phyloP scores from a whole-genome alignment of 2,329 filamentous ascomycete species.

The Fusarium albidum region DNA sequence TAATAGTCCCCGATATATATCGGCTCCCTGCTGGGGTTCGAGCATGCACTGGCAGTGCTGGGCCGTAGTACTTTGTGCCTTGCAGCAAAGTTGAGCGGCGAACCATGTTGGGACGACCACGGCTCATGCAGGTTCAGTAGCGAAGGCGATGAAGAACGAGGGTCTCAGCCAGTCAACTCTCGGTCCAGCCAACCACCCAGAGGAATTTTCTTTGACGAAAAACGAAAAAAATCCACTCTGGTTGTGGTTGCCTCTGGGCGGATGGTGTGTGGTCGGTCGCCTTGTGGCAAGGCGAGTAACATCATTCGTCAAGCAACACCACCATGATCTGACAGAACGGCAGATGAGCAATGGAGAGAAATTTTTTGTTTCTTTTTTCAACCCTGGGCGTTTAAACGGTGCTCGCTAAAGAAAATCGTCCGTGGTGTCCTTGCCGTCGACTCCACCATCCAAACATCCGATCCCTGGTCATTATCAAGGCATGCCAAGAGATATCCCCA shows the following conservation, averaged over 20 bases:
- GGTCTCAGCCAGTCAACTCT: background rate
- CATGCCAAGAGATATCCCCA: slow-evolving; percentile 43
- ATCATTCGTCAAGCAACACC: slow-evolving; percentile 29
- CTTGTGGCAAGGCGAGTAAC: slow-evolving; percentile 19
- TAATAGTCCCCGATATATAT: slow-evolving; percentile 9
- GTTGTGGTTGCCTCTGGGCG: background rate
- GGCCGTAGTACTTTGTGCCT: slow-evolving; percentile 23
- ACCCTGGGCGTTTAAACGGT: slow-evolving; percentile 10
- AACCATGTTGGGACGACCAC: slow-evolving; percentile 2
- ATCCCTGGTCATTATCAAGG: slow-evolving; percentile 26
- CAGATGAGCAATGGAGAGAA: slow-evolving; percentile 21
- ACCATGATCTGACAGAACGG: slow-evolving; percentile 37
- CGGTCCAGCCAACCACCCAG: slow-evolving; percentile 24
- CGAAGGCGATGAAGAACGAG: slow-evolving; percentile 2
- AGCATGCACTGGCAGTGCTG: background rate
- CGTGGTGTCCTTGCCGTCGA: slow-evolving; percentile 23
- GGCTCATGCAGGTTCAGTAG: slow-evolving; percentile 34
- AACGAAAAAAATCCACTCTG: slow-evolving; percentile 10
- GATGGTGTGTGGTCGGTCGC: slow-evolving; percentile 29
- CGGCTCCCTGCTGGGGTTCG: slow-evolving; percentile 17
- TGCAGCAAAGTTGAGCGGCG: slow-evolving; percentile 24
- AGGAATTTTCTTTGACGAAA: slow-evolving; percentile 23
- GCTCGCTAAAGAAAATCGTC: slow-evolving; percentile 18
- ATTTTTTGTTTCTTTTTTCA: slow-evolving; percentile 22
- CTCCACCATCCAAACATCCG: slow-evolving; percentile 24